These are phyloP conservation scores for Parasarocladium wereldwijsianum DNA, from an alignment of 2,329 filamentous ascomycete genomes.

Conservation along the genomic window DNA sequence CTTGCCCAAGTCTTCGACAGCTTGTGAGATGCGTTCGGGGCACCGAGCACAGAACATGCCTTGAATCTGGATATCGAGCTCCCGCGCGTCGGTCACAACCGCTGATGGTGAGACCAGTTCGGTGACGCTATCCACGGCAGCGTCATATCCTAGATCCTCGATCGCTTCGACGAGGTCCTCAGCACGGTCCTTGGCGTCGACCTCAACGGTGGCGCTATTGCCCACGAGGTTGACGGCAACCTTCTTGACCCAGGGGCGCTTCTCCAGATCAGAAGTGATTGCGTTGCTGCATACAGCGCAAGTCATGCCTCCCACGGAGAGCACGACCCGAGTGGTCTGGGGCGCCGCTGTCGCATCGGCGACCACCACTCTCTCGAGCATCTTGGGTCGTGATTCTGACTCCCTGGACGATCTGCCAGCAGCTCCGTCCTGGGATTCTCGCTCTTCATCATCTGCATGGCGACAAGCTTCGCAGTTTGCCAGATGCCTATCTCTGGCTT, in stretches of 20 bases:
- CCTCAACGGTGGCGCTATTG: conserved; percentile 50
- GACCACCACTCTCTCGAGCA: neutral
- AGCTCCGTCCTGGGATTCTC: no score
- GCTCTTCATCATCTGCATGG: no score
- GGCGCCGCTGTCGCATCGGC: neutral
- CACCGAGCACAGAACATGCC: conserved; percentile 67
- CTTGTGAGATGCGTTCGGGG: conserved; percentile 40
- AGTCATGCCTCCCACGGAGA: conserved; percentile 60
- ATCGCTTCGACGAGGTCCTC: conserved; percentile 30
- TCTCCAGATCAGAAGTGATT: conserved; percentile 44
- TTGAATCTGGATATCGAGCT: conserved; percentile 37
- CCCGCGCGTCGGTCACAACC: conserved; percentile 36
- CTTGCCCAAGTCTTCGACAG: conserved; percentile 31
- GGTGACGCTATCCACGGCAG: conserved; percentile 36
- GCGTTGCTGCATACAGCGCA: conserved; percentile 54
- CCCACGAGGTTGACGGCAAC: conserved; percentile 49
- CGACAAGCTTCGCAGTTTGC: conserved; percentile 25
- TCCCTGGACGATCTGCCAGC: neutral
- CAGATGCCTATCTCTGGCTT: conserved; percentile 17
- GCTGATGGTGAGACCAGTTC: conserved; percentile 26
- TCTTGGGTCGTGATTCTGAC: neutral
- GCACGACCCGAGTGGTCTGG: neutral
- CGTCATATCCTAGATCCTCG: conserved; percentile 52
- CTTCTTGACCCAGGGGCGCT: conserved; percentile 39
- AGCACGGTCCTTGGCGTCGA: conserved; percentile 19